Evolutionary conservation across 177 flowering plant species (phyloP), one percentile per base, ranked within the genome.

Genomic region (Telopea speciosissima): DNA sequence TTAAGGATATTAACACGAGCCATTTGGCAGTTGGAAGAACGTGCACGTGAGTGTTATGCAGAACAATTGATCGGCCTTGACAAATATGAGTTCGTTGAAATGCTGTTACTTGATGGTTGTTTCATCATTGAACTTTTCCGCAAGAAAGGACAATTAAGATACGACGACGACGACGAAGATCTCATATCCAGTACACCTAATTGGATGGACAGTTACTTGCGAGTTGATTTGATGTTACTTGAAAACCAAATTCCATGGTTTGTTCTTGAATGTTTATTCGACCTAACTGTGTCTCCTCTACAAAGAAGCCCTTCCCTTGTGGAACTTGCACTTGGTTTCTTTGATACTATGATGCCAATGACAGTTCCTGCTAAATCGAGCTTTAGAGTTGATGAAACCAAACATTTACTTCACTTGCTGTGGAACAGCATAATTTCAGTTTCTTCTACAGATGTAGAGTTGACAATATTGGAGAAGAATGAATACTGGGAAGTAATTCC

Each of bases 181-280:
- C 68, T 58, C 56, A 42, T 31, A 44, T 66, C 45, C n/a, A 66
- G 44, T 4, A 21, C 12, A 3, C 11, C 56, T 28, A n/a, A n/a
- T 11, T 66, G 26, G 28, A 44, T 45, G 58, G 28, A 14, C 10
- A 23, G 8, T 1, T 2, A 23, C 45, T 58, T 66, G 5, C 5
- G 7, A 1, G 11, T 4, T 3, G 68, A 66, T 21, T 66, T 66
- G n/a, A 21, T 66, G 21, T 66, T 66, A 31, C 56, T 66, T 12
- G 68, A 66, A 25, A 66, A 66, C 31, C 68, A 66, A 16, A 5
- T 66, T 5, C 68, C 68, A 11, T 66, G 68, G 68, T 66, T 23
- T 66, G 25, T 66, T 44, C 68, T 66, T 21, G 54, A 66, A 17
- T 12, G 28, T 23, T 24, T 66, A 16, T 42, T 22, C 52, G 3